Percentiles rank a stretch among this genome's conserved stretches.
Conservation (phyloP, 2,329 filamentous ascomycete species). For the Ustulina deusta region DNA sequence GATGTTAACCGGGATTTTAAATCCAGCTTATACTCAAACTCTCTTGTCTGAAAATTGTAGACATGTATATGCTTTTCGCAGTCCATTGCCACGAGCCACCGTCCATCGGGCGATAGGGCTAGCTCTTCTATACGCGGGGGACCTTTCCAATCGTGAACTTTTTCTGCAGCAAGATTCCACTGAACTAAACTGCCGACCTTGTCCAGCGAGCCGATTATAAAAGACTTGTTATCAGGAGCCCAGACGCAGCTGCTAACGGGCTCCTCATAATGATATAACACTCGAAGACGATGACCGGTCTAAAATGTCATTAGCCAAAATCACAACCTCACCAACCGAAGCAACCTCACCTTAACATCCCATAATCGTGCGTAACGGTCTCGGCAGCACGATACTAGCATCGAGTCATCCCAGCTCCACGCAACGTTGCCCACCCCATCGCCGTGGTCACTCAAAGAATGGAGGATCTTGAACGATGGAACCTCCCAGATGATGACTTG, state of each 20-base stretch:
- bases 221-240: conserved; percentile 80
- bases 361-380: conserved; percentile 81
- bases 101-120: conserved; percentile 83
- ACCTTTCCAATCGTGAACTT: conserved; percentile 74
- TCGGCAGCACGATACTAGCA: conserved; percentile 84
- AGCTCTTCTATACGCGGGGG: conserved; percentile 85
- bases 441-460: conserved; percentile 73
- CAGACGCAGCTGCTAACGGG: conserved; percentile 92
- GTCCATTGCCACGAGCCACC: conserved; percentile 82
- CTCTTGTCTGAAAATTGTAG: conserved; percentile 81
- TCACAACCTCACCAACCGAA: background rate
- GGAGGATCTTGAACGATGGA: conserved; percentile 72
- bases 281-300: conserved; percentile 73
- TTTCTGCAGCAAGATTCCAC: conserved; percentile 74
- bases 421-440: conserved; percentile 81
- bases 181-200: conserved; percentile 74
- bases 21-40: conserved; percentile 80
- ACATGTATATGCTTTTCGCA: conserved; percentile 78
- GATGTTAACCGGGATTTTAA: conserved; percentile 79
- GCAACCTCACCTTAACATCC: conserved; percentile 72
- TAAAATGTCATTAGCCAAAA: conserved; percentile 52
- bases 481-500: conserved; percentile 87
- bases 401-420: conserved; percentile 92
- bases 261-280: conserved; percentile 78
- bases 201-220: conserved; percentile 84